Evolutionary conservation across 179 eudicot species (phyloP).

Genomic region (Heliamphora pulchella): DNA sequence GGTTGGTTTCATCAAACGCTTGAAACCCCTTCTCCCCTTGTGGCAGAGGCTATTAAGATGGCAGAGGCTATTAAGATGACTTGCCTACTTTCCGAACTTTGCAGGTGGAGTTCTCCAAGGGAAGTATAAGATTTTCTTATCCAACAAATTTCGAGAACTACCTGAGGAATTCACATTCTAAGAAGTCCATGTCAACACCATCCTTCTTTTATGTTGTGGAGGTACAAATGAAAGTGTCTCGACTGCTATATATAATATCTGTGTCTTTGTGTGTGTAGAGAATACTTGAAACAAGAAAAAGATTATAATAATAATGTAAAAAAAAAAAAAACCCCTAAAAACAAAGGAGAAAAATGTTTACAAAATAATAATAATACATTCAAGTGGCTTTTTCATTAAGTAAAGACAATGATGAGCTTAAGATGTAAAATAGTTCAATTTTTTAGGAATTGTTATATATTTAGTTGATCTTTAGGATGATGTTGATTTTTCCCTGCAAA

Average conservation of each 20-base stretch:
- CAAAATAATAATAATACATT: no score
- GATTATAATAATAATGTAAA: no score
- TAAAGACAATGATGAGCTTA: no score
- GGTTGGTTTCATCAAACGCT: constrained; percentile 9
- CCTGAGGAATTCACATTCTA: constrained; percentile 24
- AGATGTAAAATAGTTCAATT: no score
- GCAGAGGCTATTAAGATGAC: not conserved
- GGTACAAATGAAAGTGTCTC: not conserved
- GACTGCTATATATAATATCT: not conserved
- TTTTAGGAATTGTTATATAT: no score
- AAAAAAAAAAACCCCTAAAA: no score
- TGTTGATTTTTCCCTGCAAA: no score
- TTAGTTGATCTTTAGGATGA: no score
- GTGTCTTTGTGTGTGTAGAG: not conserved
- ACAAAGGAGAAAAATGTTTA: no score
- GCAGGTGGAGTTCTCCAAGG: constrained; percentile 22
- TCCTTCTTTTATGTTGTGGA: not conserved
- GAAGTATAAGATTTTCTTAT: constrained; percentile 21
- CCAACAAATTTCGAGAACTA: constrained; percentile 15
- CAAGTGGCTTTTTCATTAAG: no score
- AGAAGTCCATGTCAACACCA: not conserved
- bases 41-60: not conserved
- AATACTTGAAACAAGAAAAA: no score
- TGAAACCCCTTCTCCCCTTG: not conserved
- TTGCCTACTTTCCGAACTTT: constrained; percentile 7